Base-by-base conservation (phyloP, 1,284 basidiomycete genomes). In the Leccinum pachyderme region DNA sequence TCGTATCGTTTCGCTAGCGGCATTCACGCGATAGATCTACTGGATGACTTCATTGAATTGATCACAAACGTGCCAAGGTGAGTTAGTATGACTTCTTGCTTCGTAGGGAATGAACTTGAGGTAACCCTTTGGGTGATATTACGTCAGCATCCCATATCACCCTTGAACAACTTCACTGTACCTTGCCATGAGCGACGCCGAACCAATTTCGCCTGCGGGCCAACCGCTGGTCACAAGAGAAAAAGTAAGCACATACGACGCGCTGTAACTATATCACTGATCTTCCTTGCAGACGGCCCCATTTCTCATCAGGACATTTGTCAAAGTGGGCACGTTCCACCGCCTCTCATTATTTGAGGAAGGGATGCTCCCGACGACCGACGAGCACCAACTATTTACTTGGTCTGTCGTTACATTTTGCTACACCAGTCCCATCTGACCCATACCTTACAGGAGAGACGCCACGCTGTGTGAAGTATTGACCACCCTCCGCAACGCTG, bases 251-350 rank as follows among this genome's bases (percentile, higher is more conserved):
- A 4, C 6, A 0, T 2, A 4, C 25, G 1, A 0, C 0, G 2
- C 2, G 31, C 7, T n/a, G n/a, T 4, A 12, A 9, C n/a, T 0
- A 3, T 4, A 5, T 37, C 5, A 1, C 54, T 67, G 13, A 70
- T 32, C 43, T 12, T 46, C 18, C 3, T 31, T 11, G 5, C 57
- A 91, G 88, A 88, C 83, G 8, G 78, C 84, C 0, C 89, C 89
- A 6, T 91, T 91, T 69, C 80, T 91, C 55, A 82, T 91, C 32
- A 79, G 89, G 53, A 78, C 88, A n/a, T 91, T 91, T 70, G 78
- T 91, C 55, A 90, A 90, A 79, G 81, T 89, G 39, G 87, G 87
- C 12, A 74, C 80, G 31, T 90, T 89, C 67, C 89, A 91, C 66
- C 78, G 84, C 47, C 71, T 88, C 35, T 72, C 75, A 2, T 73